Conservation (phyloP, 805 yeast species). For the Candida hungchunana region DNA sequence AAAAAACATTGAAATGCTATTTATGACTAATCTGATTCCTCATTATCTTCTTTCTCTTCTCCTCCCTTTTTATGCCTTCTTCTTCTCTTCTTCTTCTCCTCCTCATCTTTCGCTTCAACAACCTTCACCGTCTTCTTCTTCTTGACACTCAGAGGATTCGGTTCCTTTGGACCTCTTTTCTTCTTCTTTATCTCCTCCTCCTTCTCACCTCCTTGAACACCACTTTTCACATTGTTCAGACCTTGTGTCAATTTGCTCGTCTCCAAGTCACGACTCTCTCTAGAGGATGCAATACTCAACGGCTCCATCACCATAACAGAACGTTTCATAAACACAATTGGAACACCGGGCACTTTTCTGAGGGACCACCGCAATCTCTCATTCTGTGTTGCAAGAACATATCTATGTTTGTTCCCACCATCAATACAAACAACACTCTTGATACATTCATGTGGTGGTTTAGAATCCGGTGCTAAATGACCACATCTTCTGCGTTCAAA, state of each 20-base stretch:
- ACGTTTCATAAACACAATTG: constrained; percentile 79
- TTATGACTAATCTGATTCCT: no score
- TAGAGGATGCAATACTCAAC: constrained; percentile 63
- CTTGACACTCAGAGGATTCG: constrained; percentile 88
- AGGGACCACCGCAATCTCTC: constrained; percentile 61
- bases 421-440: constrained; percentile 61
- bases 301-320: constrained; percentile 98
- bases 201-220: constrained; percentile 11
- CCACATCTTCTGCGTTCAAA: constrained; percentile 93
- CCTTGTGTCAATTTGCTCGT: constrained; percentile 69
- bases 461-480: constrained; percentile 62
- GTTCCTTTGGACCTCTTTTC: constrained; percentile 71
- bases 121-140: constrained; percentile 47
- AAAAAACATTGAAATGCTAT: no score
- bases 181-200: constrained; percentile 31
- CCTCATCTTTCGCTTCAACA: constrained; percentile 12
- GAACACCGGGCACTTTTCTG: constrained; percentile 83
- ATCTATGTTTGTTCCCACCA: constrained; percentile 85
- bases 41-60: constrained; percentile 1
- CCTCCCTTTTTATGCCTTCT: constrained; percentile 21
- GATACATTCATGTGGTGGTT: constrained; percentile 72
- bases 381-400: constrained; percentile 83
- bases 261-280: constrained; percentile 50
- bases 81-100: constrained; percentile 20
- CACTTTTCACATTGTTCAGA: constrained; percentile 48